Evolutionary conservation across 768 basidiomycete genomes (phyloP).

Genomic region (Fibroporia radiculosa): DNA sequence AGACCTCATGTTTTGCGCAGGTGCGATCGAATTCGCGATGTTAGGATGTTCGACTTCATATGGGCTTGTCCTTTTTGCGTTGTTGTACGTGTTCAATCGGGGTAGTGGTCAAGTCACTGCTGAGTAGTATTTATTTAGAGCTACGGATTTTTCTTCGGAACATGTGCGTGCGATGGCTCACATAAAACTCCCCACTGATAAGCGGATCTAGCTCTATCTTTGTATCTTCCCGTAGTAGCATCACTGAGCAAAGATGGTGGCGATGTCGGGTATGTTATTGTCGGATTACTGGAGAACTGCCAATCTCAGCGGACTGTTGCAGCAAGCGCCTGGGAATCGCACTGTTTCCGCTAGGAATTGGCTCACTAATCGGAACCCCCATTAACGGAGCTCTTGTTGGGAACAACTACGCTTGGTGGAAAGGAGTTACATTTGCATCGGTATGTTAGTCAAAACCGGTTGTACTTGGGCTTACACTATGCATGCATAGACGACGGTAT

Average conservation of each 20-base stretch:
- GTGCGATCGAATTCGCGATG: neutral
- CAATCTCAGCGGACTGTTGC: neutral
- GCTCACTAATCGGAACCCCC: neutral
- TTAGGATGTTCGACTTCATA: neutral
- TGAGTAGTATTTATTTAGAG: neutral
- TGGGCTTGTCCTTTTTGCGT: neutral
- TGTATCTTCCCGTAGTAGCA: neutral
- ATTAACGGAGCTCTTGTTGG: neutral
- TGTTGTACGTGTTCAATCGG: neutral
- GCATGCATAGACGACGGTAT: no score
- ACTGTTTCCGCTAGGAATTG: neutral
- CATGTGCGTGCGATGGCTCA: neutral
- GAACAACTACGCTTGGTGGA: neutral
- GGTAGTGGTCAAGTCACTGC: neutral
- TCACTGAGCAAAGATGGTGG: neutral
- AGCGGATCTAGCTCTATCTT: neutral
- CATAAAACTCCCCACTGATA: neutral
- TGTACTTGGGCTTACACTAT: no score
- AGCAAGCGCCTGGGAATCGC: slow-evolving; percentile 1
- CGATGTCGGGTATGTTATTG: neutral
- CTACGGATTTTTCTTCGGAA: neutral
- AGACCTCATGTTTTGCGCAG: neutral
- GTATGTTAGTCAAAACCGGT: no score
- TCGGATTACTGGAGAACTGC: neutral
- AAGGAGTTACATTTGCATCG: neutral